Evolutionary conservation across 352 stramenopile genomes (phyloP), one percentile per base, ranked within the genome.

Genomic region (Halophytophthora polymorphica): DNA sequence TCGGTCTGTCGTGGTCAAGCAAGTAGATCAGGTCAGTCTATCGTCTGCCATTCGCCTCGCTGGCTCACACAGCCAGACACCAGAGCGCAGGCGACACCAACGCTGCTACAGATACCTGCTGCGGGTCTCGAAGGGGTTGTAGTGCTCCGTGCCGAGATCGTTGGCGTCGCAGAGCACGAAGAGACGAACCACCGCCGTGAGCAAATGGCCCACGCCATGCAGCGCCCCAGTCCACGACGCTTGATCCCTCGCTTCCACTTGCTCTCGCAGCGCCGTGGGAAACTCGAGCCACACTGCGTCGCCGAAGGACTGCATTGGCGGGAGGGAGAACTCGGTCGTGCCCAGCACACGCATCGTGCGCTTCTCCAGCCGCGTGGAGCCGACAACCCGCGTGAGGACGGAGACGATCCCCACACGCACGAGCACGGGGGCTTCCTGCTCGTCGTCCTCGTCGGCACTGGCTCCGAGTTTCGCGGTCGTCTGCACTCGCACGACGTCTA

Each of bases 281-380:
- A 98, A 66, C 64, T 99, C 96, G 13, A 99, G 66, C 97, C 96
- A 99, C 12, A 98, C 56, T 8, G 86, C 96, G 58, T 96, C 82
- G 6, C 93, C 98, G 39, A 97, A 95, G 46, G 85, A 94, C 70
- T 98, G 88, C 83, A 99, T 96, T 1, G 81, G 85, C 13, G 97
- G 96, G n/a, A 99, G 70, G 0, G 82, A 88, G 51, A 99, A 97
- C 53, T 98, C 90, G 42, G 86, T 91, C 23, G 78, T 71, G 44
- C 87, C 81, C 45, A 99, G 57, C 34, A 79, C 53, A 25, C 68
- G 58, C 66, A 90, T 79, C 14, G 77, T 86, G 12, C 69, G 66
- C 58, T 94, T 96, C 61, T 93, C 90, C 37, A 96, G 42, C 47
- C 95, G 78, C 22, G 67, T 78, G 35, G 83, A 96, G 33, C 92